Percentiles rank a stretch among this genome's conserved stretches.
Evolutionary conservation across 768 basidiomycete genomes (phyloP).

Genomic region (Suillus luteus): DNA sequence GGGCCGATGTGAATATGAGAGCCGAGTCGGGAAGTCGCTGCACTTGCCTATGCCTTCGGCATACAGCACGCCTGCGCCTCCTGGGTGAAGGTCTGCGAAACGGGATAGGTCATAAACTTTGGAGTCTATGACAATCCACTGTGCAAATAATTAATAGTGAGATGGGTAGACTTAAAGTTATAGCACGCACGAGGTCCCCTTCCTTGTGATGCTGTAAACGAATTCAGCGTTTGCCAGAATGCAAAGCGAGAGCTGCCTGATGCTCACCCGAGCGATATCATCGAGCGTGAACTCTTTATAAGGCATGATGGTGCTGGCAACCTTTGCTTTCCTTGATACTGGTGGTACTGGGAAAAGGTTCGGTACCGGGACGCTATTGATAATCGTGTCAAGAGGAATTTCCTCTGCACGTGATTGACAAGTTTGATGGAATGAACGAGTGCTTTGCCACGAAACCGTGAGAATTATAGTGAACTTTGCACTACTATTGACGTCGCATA

Average conservation of each 20-base stretch:
- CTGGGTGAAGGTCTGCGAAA: conserved; percentile 84
- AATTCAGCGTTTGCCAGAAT: conserved; percentile 1
- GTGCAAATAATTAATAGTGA: conserved; percentile 12
- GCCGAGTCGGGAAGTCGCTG: neutral
- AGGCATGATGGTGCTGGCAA: conserved; percentile 11
- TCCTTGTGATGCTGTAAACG: conserved; percentile 77
- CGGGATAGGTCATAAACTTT: conserved; percentile 81
- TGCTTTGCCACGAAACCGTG: neutral
- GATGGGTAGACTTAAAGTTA: neutral
- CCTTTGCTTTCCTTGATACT: neutral
- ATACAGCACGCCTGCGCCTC: conserved; percentile 75
- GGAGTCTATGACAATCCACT: conserved; percentile 84
- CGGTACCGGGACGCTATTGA: neutral
- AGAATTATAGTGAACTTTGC: too few species aligned
- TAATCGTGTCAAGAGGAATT: neutral
- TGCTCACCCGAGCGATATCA: conserved; percentile 67
- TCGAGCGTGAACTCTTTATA: conserved; percentile 47
- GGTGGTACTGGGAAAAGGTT: neutral
- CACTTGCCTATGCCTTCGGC: conserved; percentile 64
- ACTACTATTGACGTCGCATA: too few species aligned
- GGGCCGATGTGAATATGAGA: neutral
- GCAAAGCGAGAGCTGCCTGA: neutral
- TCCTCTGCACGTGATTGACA: neutral
- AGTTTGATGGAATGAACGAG: neutral
- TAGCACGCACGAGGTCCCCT: conserved; percentile 67